These are phyloP conservation scores for Neurospora cerealis DNA, from an alignment of 495 filamentous ascomycete genomes.

Conservation along the genomic window DNA sequence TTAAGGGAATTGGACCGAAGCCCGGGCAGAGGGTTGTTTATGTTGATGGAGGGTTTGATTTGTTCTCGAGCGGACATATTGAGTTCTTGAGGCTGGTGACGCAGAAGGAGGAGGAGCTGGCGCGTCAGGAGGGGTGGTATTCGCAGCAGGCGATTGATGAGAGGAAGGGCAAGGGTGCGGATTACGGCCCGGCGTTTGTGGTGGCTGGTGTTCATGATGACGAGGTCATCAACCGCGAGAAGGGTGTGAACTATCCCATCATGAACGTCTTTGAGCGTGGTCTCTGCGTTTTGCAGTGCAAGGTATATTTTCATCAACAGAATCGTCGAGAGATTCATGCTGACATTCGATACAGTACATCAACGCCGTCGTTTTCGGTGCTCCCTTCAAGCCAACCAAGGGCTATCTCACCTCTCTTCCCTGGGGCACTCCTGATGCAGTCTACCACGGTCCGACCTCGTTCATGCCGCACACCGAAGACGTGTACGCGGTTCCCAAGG, in stretches of 20 bases:
- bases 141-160: conserved; percentile 48
- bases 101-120: conserved; percentile 57
- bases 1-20: conserved; percentile 54
- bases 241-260: conserved; percentile 96
- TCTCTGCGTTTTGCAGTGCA: conserved; percentile 89
- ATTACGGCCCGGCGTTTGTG: conserved; percentile 75
- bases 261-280: conserved; percentile 98
- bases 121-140: conserved; percentile 61
- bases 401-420: conserved; percentile 68
- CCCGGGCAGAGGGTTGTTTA: conserved; percentile 82
- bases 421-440: conserved; percentile 61
- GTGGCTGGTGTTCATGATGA: conserved; percentile 92
- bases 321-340: neutral
- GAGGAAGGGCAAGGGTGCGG: conserved; percentile 51
- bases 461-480: conserved; percentile 85
- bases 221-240: conserved; percentile 86
- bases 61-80: conserved; percentile 95
- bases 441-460: conserved; percentile 91
- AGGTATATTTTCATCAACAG: conserved; percentile 41
- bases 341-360: conserved; percentile 52
- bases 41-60: conserved; percentile 92
- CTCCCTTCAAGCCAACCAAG: conserved; percentile 73
- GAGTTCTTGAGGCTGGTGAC: conserved; percentile 77
- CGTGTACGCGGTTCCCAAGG: conserved; percentile 70
- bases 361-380: conserved; percentile 75